phyloP scores from a whole-genome alignment of 345 rosid species.

The Mangifera indica region DNA sequence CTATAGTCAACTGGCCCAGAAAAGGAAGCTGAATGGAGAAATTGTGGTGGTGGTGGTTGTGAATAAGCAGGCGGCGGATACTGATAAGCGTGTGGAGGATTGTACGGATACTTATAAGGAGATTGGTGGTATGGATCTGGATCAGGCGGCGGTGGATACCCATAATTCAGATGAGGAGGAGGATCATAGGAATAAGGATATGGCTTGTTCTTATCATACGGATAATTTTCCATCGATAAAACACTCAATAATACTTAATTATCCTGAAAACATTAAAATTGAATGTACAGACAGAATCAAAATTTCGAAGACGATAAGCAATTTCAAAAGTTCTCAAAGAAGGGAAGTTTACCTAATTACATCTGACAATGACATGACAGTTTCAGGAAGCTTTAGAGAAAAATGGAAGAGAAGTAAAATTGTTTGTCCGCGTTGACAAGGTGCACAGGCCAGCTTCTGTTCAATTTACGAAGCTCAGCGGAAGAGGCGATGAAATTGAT shows the following conservation, averaged over 20 bases:
- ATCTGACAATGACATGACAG: neutral
- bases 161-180: constrained; percentile 34
- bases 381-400: constrained; percentile 13
- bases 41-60: constrained; percentile 19
- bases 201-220: constrained; percentile 32
- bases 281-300: neutral
- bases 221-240: constrained; percentile 44
- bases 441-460: neutral
- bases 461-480: too few species aligned
- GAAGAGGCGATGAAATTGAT: neutral
- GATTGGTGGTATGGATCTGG: constrained; percentile 48
- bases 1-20: constrained; percentile 46
- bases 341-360: constrained; percentile 5
- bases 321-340: neutral
- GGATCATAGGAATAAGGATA: constrained; percentile 49
- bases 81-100: constrained; percentile 33
- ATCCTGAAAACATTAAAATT: neutral
- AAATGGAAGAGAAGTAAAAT: neutral
- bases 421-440: neutral
- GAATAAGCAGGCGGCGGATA: constrained; percentile 29
- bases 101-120: constrained; percentile 26
- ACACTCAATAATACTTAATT: neutral
- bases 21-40: constrained; percentile 22
- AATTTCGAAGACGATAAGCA: neutral
- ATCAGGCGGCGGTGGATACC: constrained; percentile 55